Evolutionary conservation across 352 stramenopile genomes (phyloP), one percentile per base, ranked within the genome.

Genomic region (Phytopythium litorale): DNA sequence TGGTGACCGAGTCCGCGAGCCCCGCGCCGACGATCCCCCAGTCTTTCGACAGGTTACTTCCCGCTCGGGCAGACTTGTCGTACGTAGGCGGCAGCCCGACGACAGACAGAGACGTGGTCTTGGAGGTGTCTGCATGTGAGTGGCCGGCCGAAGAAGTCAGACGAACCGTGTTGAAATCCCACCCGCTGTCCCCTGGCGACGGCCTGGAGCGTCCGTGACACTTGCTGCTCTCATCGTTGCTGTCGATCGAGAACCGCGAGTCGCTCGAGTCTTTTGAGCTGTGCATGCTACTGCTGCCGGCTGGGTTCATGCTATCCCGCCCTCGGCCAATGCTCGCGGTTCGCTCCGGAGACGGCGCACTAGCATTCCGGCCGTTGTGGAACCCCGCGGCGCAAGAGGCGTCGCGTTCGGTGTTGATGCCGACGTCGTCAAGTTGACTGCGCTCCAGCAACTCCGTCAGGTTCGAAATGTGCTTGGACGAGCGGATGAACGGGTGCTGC

Each of bases 401-500:
- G 1, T 65, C 71, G 7, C 58, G 38, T 28, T 67, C 62, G n/a
- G 68, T 56, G 9, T 68, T 38, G 6, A 19, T 15, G 8, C 12
- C 38, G 1, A 11, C 25, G 16, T 52, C 60, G 53, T 70, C 69
- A 53, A 84, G 67, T 48, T 72, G 68, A 18, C 69, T 75, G 38
- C 68, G 68, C 52, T 87, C 73, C 54, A 95, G 65, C 43, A 95
- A 71, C 58, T 92, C 81, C 23, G 72, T 84, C 8, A 95, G 72
- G 58, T 88, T 76, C 19, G 84, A 84, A 33, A 94, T 75, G 56
- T 84, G 75, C 56, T 88, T 90, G 37, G 85, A 74, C 16, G 72
- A 72, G 16, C 70, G 71, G 42, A 97, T 95, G 56, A 96, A 96
- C n/a, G 87, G 83, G 51, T 97, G 91, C 21, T 79, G 45, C 1